phyloP scores from a whole-genome alignment of 306 rosid species.

The Medicago arabica region DNA sequence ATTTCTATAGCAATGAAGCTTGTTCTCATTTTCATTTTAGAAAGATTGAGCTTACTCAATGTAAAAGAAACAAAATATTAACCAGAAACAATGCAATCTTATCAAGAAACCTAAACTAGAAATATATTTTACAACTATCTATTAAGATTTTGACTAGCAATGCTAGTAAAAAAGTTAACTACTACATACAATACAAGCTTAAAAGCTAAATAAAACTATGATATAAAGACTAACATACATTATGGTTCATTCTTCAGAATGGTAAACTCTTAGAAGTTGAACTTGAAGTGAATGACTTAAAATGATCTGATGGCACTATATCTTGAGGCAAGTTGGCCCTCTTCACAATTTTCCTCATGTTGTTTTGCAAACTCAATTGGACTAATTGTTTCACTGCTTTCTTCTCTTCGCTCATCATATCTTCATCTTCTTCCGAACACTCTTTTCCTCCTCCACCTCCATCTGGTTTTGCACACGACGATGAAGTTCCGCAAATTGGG shows the following conservation, averaged over 20 bases:
- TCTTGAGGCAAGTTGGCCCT: slow-evolving; percentile 95
- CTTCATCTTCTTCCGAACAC: slow-evolving; percentile 63
- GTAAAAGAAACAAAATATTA: slow-evolving; percentile 12
- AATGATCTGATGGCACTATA: slow-evolving; percentile 82
- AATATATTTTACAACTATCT: slow-evolving; percentile 40
- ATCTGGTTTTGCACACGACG: slow-evolving; percentile 56
- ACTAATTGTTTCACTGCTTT: slow-evolving; percentile 94
- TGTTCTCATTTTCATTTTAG: slow-evolving; percentile 32
- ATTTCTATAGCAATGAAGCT: slow-evolving; percentile 9
- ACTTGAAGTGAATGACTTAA: slow-evolving; percentile 80
- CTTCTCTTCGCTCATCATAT: slow-evolving; percentile 89
- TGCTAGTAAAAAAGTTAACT: slow-evolving; percentile 43
- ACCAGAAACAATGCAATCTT: slow-evolving; percentile 16
- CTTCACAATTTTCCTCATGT: slow-evolving; percentile 90
- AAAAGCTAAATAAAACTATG: slow-evolving; percentile 43
- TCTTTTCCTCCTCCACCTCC: slow-evolving; percentile 48
- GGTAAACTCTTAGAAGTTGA: slow-evolving; percentile 97
- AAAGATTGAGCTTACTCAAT: slow-evolving; percentile 15
- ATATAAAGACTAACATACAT: slow-evolving; percentile 59
- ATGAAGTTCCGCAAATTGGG: slow-evolving; percentile 75
- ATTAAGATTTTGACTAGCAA: slow-evolving; percentile 45
- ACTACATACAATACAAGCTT: slow-evolving; percentile 37
- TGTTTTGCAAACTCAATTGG: slow-evolving; percentile 87
- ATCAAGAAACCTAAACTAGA: slow-evolving; percentile 13
- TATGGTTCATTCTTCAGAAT: slow-evolving; percentile 60